phyloP scores from a whole-genome alignment of 108 stramenopile species.

The Skeletonema menzelii region DNA sequence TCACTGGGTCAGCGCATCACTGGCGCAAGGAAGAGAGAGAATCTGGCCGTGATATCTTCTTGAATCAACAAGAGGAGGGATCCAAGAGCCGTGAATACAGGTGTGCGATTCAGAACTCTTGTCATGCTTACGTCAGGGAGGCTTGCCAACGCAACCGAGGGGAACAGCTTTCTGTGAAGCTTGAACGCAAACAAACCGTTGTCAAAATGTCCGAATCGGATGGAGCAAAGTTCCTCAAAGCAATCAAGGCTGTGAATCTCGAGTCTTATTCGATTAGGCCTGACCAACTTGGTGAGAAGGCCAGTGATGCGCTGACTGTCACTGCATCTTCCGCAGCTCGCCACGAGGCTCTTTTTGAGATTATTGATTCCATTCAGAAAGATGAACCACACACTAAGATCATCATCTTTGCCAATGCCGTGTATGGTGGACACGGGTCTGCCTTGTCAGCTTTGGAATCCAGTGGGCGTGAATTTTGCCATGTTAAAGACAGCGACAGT shows the following conservation, averaged over 20 bases:
- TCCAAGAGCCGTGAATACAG: constrained; percentile 34
- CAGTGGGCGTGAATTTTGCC: constrained; percentile 21
- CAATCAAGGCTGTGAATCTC: constrained; percentile 21
- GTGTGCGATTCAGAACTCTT: constrained; percentile 15
- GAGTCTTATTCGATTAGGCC: constrained; percentile 28
- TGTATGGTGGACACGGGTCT: constrained; percentile 26
- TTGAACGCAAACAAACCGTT: constrained; percentile 8
- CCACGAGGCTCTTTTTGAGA: constrained; percentile 18
- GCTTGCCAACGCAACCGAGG: constrained; percentile 27
- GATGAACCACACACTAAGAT: constrained; percentile 39
- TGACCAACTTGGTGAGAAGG: constrained; percentile 27
- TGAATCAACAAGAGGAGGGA: constrained; percentile 38
- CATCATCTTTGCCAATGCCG: constrained; percentile 36
- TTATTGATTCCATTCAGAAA: constrained; percentile 23
- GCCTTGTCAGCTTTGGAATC: constrained; percentile 24
- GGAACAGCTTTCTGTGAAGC: constrained; percentile 11
- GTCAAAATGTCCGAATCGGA: constrained; percentile 31
- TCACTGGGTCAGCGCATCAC: constrained; percentile 32
- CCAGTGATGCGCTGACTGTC: constrained; percentile 20
- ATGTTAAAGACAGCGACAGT: constrained; percentile 29
- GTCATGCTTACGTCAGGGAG: constrained; percentile 24
- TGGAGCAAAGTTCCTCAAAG: constrained; percentile 16
- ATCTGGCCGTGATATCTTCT: constrained; percentile 36
- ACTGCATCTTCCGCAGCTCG: constrained; percentile 25
- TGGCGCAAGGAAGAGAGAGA: constrained; percentile 41